phyloP scores from a whole-genome alignment of 768 basidiomycete genomes.

The Postia placenta region DNA sequence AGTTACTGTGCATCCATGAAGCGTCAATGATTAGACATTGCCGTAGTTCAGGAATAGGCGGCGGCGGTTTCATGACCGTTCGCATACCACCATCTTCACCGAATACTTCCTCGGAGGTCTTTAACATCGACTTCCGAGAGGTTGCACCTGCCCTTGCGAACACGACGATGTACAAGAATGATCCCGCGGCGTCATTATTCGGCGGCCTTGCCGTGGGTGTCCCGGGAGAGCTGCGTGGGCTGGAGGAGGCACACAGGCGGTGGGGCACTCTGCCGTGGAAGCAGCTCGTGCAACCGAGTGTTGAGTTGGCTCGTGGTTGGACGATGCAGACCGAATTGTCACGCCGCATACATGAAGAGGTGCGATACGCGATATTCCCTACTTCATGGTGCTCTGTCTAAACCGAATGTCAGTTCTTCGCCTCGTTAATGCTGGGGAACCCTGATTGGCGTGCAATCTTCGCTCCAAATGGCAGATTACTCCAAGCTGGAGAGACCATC shows the following conservation, averaged over 20 bases:
- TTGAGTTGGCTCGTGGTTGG: slow-evolving; percentile 75
- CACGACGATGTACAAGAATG: slow-evolving; percentile 65
- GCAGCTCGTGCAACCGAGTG: slow-evolving; percentile 67
- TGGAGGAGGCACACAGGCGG: slow-evolving; percentile 74
- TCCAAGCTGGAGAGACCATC: slow-evolving; percentile 72
- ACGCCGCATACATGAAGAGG: slow-evolving; percentile 58
- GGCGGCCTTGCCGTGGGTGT: slow-evolving; percentile 89
- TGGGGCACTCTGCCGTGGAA: slow-evolving; percentile 85
- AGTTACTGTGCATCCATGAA: slow-evolving; percentile 19
- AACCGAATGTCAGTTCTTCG: slow-evolving; percentile 26
- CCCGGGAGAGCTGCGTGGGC: slow-evolving; percentile 85
- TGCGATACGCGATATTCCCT: not conserved
- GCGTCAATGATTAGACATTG: slow-evolving; percentile 4
- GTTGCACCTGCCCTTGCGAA: slow-evolving; percentile 71
- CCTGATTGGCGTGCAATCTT: slow-evolving; percentile 82
- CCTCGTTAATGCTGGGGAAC: slow-evolving; percentile 53
- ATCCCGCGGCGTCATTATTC: slow-evolving; percentile 46
- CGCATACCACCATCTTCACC: slow-evolving; percentile 54
- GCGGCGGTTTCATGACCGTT: slow-evolving; percentile 82
- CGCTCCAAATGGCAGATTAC: slow-evolving; percentile 65
- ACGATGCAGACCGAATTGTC: slow-evolving; percentile 72
- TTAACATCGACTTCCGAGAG: slow-evolving; percentile 84
- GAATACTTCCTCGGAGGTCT: slow-evolving; percentile 49
- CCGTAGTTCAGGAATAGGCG: slow-evolving; percentile 74
- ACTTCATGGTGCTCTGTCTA: slow-evolving; percentile 3